Evolutionary conservation across 2,329 filamentous ascomycete genomes (phyloP), one percentile per base, ranked within the genome.

Genomic region (Huntiella savannae): DNA sequence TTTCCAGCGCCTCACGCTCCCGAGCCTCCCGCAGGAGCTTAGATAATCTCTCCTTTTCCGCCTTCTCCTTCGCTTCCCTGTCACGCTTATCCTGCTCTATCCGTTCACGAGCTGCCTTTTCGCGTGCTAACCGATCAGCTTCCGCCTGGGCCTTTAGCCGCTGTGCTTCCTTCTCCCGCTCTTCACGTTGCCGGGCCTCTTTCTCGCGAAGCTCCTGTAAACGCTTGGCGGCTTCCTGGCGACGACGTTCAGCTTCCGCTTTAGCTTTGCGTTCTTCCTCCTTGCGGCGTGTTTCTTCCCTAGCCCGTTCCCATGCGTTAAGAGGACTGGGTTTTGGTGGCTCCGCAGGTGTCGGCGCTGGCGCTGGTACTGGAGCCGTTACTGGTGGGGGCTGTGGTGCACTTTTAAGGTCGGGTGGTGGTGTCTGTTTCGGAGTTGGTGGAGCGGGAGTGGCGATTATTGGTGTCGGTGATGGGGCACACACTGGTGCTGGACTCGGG

Each of bases 261-360:
- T 66, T 70, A 2, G 63, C 63, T 54, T 69, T 77, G 8, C 75
- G 73, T 52, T 80, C 75, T 52, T 78, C 76, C 53, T 79, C 77
- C 47, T 70, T 69, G 49, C 66, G 70, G 38, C 71, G 65, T 15
- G 71, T 79, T 53, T 82, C 77, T 55, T 82, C 78, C 46, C 77
- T 66, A 3, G 77, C 78, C 57, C 74, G 79, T 53, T 82, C 77
- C 78, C 78, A 82, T 0, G 72, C 65, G 28, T 49, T 49, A 16
- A 49, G 15, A 10, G 47, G 47, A 38, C 43, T 49, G 12, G 43
- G 34, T 4, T 34, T 40, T 17, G 13, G 13, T 17, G 37, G 19
- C 17, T 28, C 15, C 13, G 33, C 16, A 22, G 47, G 38, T 33
- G 19, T 34, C 8, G 43, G 33, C 2, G 34, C 42, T 15, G 47